phyloP scores from a whole-genome alignment of 2,329 filamentous ascomycete genomes.

The Clarireedia paspali region DNA sequence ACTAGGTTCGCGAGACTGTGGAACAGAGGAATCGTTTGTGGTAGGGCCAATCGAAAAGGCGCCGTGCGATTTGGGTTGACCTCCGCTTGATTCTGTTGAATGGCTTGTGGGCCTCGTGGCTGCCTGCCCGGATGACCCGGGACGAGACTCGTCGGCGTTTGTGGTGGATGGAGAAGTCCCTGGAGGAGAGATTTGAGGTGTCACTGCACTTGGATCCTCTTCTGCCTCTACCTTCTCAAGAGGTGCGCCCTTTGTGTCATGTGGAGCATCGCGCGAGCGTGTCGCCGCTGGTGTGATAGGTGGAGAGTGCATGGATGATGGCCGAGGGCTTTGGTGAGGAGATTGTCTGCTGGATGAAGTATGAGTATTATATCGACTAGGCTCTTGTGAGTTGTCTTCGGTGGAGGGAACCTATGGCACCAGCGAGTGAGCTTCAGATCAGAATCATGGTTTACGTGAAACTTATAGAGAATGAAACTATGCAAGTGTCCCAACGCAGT shows the following conservation, averaged over 20 bases:
- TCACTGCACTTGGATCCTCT: conserved; percentile 46
- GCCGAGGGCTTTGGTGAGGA: conserved; percentile 57
- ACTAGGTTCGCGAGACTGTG: conserved; percentile 53
- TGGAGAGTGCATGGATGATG: conserved; percentile 73
- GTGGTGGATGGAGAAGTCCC: conserved; percentile 37
- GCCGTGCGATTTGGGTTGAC: conserved; percentile 17
- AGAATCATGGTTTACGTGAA: not conserved
- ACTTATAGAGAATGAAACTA: not conserved
- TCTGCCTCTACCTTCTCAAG: conserved; percentile 32
- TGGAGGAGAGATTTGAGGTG: conserved; percentile 60
- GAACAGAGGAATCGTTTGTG: conserved; percentile 40
- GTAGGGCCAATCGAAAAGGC: conserved; percentile 28
- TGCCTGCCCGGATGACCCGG: conserved; percentile 28
- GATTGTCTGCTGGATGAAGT: conserved; percentile 58
- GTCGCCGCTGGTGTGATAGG: conserved; percentile 83
- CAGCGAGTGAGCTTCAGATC: conserved; percentile 13
- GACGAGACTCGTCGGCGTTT: conserved; percentile 24
- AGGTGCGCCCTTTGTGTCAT: conserved; percentile 27
- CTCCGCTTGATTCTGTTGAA: conserved; percentile 16
- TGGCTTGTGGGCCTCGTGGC: conserved; percentile 20
- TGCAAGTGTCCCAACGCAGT: too few relatives aligned
- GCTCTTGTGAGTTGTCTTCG: conserved; percentile 48
- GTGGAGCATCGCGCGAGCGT: conserved; percentile 42
- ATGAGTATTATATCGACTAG: conserved; percentile 57
- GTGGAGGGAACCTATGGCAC: conserved; percentile 47